These are phyloP conservation scores for Fusarium sp. DNA, from an alignment of 2,329 filamentous ascomycete species.

Conservation along the genomic window DNA sequence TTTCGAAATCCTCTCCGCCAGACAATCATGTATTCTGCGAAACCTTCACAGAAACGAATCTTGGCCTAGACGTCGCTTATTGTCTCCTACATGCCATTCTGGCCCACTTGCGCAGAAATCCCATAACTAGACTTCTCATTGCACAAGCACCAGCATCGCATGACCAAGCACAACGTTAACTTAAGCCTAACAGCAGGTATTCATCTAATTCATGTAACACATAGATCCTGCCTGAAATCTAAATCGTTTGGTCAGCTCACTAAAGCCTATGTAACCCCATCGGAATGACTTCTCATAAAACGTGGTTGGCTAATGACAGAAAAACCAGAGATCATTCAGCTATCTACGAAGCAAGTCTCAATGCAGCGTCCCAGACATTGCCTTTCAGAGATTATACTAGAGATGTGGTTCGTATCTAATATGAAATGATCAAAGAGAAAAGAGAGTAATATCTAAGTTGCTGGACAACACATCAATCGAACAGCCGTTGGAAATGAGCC, in stretches of 20 bases:
- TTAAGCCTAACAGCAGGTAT: neutral
- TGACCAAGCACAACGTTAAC: conserved; percentile 3
- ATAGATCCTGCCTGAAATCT: conserved; percentile 6
- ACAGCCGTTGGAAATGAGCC: neutral
- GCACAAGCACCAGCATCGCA: neutral
- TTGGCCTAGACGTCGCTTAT: neutral
- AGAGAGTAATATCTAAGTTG: conserved; percentile 36
- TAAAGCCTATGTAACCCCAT: conserved; percentile 15
- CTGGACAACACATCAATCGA: neutral
- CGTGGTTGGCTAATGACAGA: neutral
- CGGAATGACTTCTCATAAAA: conserved; percentile 1
- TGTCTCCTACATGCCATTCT: neutral
- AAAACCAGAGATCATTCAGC: conserved; percentile 4
- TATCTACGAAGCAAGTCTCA: conserved; percentile 11
- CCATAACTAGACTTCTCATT: neutral
- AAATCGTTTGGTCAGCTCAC: conserved; percentile 13
- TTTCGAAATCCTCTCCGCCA: neutral
- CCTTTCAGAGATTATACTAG: neutral
- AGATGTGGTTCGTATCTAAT: conserved; percentile 23
- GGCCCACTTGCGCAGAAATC: neutral
- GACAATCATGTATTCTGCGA: no score
- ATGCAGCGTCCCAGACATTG: neutral
- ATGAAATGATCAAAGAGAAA: conserved; percentile 5
- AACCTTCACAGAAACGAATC: no score
- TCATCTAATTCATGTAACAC: conserved; percentile 8